Base-by-base conservation (phyloP, 768 basidiomycete species). In the Tephrocybe sp. region DNA sequence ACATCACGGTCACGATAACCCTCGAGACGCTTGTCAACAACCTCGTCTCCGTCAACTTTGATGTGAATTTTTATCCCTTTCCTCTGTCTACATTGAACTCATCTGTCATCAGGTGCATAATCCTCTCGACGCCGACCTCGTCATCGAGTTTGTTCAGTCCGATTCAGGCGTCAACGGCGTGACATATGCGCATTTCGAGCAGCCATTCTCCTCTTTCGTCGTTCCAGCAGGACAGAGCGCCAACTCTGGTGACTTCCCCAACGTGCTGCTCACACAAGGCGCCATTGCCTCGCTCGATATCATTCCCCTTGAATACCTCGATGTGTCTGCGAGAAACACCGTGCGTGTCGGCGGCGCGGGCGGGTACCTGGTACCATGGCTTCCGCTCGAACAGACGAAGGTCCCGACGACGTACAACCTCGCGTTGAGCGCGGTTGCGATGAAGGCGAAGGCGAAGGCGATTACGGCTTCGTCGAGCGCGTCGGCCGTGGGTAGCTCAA, bases 281-380 rank as follows among this genome's bases (percentile, higher is more conserved):
- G 80, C 78, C 0, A n/a, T 78, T 17, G 69, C 62, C 1, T 80
- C 85, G 3, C 71, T 89, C 3, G 72, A 54, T 4, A 85, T 88
- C 53, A 77, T 87, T 37, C 77, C 83, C 0, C 63, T 77, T 14
- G 77, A 73, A 9, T 60, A 68, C 30, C 68, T 88, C 48, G 86
- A 89, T 54, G 67, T 88, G 18, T 67, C 67, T 28, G 68, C 79
- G 2, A 77, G 72, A 11, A 65, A 70, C 20, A 85, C 84, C 1
- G 63, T 73, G 17, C 64, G 68, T 38, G 68, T 82, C 10, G 83
- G 38, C 18, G 18, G 78, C 3, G 58, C 68, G 12, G 75, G 76
- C 17, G 84, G 85, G 15, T 88, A 88, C 58, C 69, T 72, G 51
- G 63, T 87, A 37, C 86, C 86, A 10, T 88, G 84, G 84, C 65